Evolutionary conservation across 495 filamentous ascomycete species (phyloP).

Genomic region (Hypomontagnella monticulosa): DNA sequence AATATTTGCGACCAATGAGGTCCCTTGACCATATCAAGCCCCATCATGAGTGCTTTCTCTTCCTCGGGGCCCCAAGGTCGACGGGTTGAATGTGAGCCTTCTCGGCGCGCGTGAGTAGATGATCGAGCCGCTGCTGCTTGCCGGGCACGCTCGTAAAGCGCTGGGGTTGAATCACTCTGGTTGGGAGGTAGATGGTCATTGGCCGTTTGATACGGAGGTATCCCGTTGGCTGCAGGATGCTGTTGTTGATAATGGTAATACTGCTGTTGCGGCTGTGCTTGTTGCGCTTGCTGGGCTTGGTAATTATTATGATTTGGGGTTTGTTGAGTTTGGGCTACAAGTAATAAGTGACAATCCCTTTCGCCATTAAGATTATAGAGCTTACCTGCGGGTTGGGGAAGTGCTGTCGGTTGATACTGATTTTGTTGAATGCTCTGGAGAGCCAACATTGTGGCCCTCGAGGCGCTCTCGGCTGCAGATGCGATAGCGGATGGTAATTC

Average conservation of each 20-base stretch:
- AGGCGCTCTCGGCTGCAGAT: slow-evolving; percentile 47
- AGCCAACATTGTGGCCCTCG: slow-evolving; percentile 45
- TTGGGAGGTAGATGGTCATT: slow-evolving; percentile 64
- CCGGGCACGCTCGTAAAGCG: slow-evolving; percentile 83
- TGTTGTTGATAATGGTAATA: slow-evolving; percentile 45
- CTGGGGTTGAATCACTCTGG: slow-evolving; percentile 80
- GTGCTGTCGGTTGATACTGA: slow-evolving; percentile 47
- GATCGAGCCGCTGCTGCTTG: slow-evolving; percentile 83
- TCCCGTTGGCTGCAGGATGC: slow-evolving; percentile 27
- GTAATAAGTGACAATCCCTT: slow-evolving; percentile 2
- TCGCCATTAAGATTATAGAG: background rate
- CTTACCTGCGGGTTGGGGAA: slow-evolving; percentile 47
- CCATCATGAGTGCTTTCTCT: slow-evolving; percentile 91
- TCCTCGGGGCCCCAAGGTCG: slow-evolving; percentile 91
- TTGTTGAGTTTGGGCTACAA: slow-evolving; percentile 25
- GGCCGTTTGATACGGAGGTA: slow-evolving; percentile 45
- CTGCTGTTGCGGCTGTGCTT: slow-evolving; percentile 24
- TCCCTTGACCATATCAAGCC: slow-evolving; percentile 88
- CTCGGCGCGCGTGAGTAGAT: slow-evolving; percentile 74
- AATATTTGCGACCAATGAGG: slow-evolving; percentile 97
- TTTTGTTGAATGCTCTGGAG: slow-evolving; percentile 48
- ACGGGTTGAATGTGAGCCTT: slow-evolving; percentile 83
- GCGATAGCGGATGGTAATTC: slow-evolving; percentile 46
- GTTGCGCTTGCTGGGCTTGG: slow-evolving; percentile 45
- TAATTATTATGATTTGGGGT: slow-evolving; percentile 43